Evolutionary conservation across 805 yeast species (phyloP).

Genomic region (Komagataella populi): DNA sequence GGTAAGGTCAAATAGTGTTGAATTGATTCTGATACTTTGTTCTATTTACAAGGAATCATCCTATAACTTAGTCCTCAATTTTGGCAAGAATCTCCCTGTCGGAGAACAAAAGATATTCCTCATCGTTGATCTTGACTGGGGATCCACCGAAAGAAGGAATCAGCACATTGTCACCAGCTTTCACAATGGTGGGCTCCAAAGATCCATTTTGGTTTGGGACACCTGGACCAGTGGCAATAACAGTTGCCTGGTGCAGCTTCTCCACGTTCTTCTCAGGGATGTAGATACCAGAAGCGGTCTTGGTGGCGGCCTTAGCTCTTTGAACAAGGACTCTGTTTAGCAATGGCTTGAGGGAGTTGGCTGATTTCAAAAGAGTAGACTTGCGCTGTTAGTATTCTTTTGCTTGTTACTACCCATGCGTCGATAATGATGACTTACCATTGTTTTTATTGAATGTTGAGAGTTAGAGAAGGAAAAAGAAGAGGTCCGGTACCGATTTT

Average conservation of each 20-base stretch:
- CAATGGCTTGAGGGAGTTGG: constrained; percentile 80
- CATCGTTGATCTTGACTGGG: constrained; percentile 76
- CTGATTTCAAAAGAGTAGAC: constrained; percentile 63
- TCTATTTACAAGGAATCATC: constrained; percentile 7
- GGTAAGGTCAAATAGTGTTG: background rate
- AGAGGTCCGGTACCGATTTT: background rate
- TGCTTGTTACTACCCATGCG: background rate
- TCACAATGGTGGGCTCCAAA: constrained; percentile 58
- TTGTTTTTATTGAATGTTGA: background rate
- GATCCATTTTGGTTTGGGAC: constrained; percentile 63
- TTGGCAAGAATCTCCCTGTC: constrained; percentile 94
- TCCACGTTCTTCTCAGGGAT: constrained; percentile 95
- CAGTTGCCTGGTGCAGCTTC: constrained; percentile 85
- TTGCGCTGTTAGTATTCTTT: constrained; percentile 4
- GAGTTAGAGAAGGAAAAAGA: background rate
- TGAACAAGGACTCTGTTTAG: constrained; percentile 94
- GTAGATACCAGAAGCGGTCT: constrained; percentile 86
- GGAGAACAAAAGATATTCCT: constrained; percentile 51
- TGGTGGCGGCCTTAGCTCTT: constrained; percentile 80
- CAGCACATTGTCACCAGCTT: constrained; percentile 86
- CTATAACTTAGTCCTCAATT: constrained; percentile 41
- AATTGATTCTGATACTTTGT: background rate
- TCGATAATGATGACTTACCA: background rate
- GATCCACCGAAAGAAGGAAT: constrained; percentile 94
- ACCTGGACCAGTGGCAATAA: constrained; percentile 94